Percentiles rank a stretch among this genome's conserved stretches.
Evolutionary conservation across 1,284 basidiomycete genomes (phyloP).

Genomic region (Exobasidium rhododendri): DNA sequence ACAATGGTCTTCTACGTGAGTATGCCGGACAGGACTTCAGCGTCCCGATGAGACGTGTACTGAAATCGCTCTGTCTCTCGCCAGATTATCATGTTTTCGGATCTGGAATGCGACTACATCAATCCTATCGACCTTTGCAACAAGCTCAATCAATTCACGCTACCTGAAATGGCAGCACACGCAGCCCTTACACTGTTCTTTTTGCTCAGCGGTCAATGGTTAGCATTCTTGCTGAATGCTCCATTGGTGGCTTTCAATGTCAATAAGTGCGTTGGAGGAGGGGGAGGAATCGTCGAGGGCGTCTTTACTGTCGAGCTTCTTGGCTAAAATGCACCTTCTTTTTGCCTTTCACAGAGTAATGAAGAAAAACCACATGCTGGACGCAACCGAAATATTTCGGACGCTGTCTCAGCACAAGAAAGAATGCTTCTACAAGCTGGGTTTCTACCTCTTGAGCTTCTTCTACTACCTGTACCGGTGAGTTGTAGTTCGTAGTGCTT

Average conservation of each 20-base stretch:
- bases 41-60: neutral
- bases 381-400: constrained; percentile 98
- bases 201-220: constrained; percentile 73
- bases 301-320: no score
- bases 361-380: constrained; percentile 94
- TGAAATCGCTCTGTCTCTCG: no score
- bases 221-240: constrained; percentile 84
- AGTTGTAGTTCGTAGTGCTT: constrained; percentile 9
- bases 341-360: constrained; percentile 70
- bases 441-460: constrained; percentile 53
- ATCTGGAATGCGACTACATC: constrained; percentile 71
- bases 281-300: no score
- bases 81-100: constrained; percentile 94
- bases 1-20: constrained; percentile 50
- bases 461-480: constrained; percentile 53
- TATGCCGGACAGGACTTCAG: neutral
- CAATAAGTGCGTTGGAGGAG: constrained; percentile 77
- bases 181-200: constrained; percentile 74
- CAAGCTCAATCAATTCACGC: constrained; percentile 99
- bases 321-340: no score
- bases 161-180: constrained; percentile 93
- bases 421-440: constrained; percentile 64
- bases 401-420: constrained; percentile 92
- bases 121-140: constrained; percentile 99
- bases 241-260: constrained; percentile 87